Evolutionary conservation across 345 rosid genomes (phyloP), one percentile per base, ranked within the genome.

Genomic region (Bruguiera sexangula): DNA sequence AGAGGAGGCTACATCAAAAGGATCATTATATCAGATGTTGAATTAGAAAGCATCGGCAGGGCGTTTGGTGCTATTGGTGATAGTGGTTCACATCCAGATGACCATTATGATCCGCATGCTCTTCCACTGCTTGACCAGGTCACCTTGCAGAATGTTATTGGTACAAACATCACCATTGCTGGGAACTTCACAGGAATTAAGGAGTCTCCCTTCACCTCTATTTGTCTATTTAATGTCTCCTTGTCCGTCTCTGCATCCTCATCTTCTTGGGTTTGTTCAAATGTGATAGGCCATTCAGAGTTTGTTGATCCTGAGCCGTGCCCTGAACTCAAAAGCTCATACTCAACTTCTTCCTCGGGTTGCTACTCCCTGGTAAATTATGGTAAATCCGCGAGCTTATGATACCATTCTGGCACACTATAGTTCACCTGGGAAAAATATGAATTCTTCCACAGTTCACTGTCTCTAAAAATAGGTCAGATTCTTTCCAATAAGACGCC

Each of bases 1-100:
- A 79, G 99, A 62, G 97, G 99, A 54, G 99, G 96, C 24, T 94
- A 86, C 62, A 83, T 94, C 19, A 78, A 81, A 70, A 77, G 86
- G 64, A 83, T 94, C 65, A 77, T 82, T 10, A 70, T 88, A 74
- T 81, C 96, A 18, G 75, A 71, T 69, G 78, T 83, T 16, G 73
- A 79, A 34, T 55, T 94, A 76, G 46, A 72, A 3, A 72, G 79
- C n/a, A 69, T 88, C 20, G 10, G 43, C 9, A 65, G 64, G 1
- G 97, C 96, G 50, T 81, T 94, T 27, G 67, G 80, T 20, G 90
- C 88, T 7, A 65, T 74, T 3, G 96, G 96, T 19, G 74, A 87
- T 74, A 67, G 63, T 0, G 99, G 96, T 30, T 62, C 84, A n/a
- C 99, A 94, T 60, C 93, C 99, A 0, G 97, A 94, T 5, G 92